Base-by-base conservation (phyloP, 2,329 filamentous ascomycete species). In the Talaromyces rugulosus region DNA sequence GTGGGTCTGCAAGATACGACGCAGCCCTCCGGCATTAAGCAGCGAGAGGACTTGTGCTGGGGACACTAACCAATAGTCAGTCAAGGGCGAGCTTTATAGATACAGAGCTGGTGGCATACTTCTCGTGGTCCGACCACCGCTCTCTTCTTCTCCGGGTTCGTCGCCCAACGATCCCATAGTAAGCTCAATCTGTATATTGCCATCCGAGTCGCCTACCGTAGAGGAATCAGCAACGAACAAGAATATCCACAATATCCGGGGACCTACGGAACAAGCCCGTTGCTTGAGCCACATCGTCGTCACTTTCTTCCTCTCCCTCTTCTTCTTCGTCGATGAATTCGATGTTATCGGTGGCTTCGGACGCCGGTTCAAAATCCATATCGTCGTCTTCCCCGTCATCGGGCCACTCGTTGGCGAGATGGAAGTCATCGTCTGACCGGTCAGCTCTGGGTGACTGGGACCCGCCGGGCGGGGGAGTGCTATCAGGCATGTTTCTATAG, bases 1-100 rank as follows among this genome's bases (percentile, higher is more conserved):
- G 65, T 74, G 71, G 57, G 70, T 67, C 55, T 71, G 70, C 50
- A 87, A 80, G 50, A 87, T 78, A 34, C 81, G 80, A 59, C 81
- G 80, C 5, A 87, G 72, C 36, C 83, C 83, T 58, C 78, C 77
- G 36, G 81, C 75, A 7, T 82, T 80, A n/a, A 87, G 76, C 23
- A 87, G 69, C 65, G 82, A 81, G 64, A 86, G 75, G 55, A 87
- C 76, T 64, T 84, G 80, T 36, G 72, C 66, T 18, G 70, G 68
- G 0, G 73, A 73, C 56, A 74, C 75, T 78, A 63, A 16, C 28
- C 4, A 33, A 23, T 11, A 8, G 30, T 53, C 2, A 57, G 52
- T 3, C 66, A 64, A 56, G 42, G 28, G 33, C 61, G 28, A 64
- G 31, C 5, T 18, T 4, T 8, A 14, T 12, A 16, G 28, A 31